phyloP scores from a whole-genome alignment of 2,329 filamentous ascomycete species.

The Myriangium duriaei region DNA sequence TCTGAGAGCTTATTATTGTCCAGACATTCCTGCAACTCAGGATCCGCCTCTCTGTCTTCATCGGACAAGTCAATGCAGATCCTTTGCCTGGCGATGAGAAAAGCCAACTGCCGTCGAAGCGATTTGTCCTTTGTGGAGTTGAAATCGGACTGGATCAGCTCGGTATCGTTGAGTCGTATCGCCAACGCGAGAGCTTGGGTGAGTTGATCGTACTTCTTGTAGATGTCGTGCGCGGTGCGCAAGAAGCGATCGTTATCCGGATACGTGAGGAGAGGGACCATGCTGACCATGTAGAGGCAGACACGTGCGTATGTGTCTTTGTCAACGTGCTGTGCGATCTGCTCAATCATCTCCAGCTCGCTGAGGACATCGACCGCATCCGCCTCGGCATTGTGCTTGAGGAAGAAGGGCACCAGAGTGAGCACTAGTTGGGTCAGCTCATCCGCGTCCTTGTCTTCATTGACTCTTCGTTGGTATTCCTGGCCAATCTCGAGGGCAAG shows the following conservation, averaged over 20 bases:
- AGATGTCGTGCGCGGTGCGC: slow-evolving; percentile 83
- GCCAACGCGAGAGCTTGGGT: slow-evolving; percentile 89
- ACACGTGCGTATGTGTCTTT: slow-evolving; percentile 87
- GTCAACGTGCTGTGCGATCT: slow-evolving; percentile 79
- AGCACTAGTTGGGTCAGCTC: slow-evolving; percentile 78
- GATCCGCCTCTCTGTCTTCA: slow-evolving; percentile 54
- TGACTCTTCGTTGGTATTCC: slow-evolving; percentile 78
- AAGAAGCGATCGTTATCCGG: slow-evolving; percentile 96
- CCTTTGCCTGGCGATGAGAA: slow-evolving; percentile 81
- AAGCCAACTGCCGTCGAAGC: slow-evolving; percentile 85
- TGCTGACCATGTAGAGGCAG: slow-evolving; percentile 96
- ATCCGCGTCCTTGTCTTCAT: slow-evolving; percentile 68
- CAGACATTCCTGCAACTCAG: slow-evolving; percentile 67
- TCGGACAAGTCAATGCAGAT: slow-evolving; percentile 62
- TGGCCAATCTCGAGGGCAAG: slow-evolving; percentile 90
- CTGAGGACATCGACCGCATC: slow-evolving; percentile 95
- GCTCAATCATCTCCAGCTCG: slow-evolving; percentile 92
- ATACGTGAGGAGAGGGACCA: slow-evolving; percentile 95
- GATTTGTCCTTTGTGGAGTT: slow-evolving; percentile 66
- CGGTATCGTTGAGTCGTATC: slow-evolving; percentile 76
- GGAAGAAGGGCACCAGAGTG: slow-evolving; percentile 80
- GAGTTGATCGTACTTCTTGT: slow-evolving; percentile 83
- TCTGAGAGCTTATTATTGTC: slow-evolving; percentile 80
- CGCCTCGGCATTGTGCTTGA: slow-evolving; percentile 94
- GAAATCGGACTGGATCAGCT: slow-evolving; percentile 69